phyloP scores from a whole-genome alignment of 2,329 filamentous ascomycete species.

The Juglanconis oblonga region DNA sequence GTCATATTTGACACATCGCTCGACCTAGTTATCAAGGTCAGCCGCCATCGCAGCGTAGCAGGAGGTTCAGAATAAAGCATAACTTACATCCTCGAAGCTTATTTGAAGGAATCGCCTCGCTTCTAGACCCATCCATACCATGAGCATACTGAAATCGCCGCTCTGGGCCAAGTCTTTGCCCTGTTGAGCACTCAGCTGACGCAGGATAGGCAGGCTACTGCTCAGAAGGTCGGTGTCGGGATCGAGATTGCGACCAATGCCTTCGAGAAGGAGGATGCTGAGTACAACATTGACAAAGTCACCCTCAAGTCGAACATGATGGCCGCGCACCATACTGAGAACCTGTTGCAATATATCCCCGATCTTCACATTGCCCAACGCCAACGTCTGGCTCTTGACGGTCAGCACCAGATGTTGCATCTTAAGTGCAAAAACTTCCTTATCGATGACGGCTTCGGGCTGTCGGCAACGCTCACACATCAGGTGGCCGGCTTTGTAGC shows the following conservation, averaged over 20 bases:
- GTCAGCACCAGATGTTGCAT: constrained; percentile 95
- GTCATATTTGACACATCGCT: constrained; percentile 88
- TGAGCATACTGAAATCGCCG: constrained; percentile 80
- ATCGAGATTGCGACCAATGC: constrained; percentile 84
- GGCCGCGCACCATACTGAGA: constrained; percentile 81
- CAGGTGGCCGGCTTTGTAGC: constrained; percentile 87
- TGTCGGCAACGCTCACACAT: constrained; percentile 97
- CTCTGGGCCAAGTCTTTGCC: constrained; percentile 67
- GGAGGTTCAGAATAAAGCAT: neutral
- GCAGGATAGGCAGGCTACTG: constrained; percentile 84
- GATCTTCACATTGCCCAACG: constrained; percentile 91
- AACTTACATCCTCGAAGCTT: constrained; percentile 78
- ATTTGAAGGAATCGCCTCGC: constrained; percentile 85
- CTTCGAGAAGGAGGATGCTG: constrained; percentile 88
- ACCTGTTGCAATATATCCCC: constrained; percentile 92
- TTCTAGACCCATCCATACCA: constrained; percentile 89
- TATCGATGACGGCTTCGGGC: constrained; percentile 82
- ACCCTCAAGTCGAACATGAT: constrained; percentile 92
- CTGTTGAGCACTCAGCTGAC: constrained; percentile 79
- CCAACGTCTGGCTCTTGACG: constrained; percentile 87
- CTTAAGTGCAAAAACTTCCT: constrained; percentile 87
- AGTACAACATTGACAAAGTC: constrained; percentile 99
- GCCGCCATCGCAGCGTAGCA: neutral
- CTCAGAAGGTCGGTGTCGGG: constrained; percentile 82
- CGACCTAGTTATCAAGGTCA: constrained; percentile 52